Evolutionary conservation across 495 filamentous ascomycete genomes (phyloP).

Genomic region (Tuber indicum): DNA sequence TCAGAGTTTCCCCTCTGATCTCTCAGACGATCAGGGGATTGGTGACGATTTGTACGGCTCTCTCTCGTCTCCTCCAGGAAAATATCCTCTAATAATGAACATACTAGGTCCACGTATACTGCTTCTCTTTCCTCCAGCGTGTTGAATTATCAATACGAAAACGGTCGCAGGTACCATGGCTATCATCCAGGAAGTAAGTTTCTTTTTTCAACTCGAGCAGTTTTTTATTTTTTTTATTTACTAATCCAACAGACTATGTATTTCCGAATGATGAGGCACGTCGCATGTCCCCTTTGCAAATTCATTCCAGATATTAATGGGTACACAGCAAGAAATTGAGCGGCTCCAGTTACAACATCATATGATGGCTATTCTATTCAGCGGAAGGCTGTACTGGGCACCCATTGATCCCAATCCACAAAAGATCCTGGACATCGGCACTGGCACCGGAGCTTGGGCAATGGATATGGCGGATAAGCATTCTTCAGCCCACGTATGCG

Average conservation of each 20-base stretch:
- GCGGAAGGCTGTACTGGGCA: slow-evolving; percentile 52
- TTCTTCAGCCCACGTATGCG: slow-evolving; percentile 42
- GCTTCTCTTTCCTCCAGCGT: slow-evolving; percentile 15
- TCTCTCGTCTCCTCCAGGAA: background rate
- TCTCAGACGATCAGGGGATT: slow-evolving; percentile 7
- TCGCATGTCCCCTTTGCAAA: background rate
- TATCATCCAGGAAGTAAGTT: slow-evolving; percentile 48
- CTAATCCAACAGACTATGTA: slow-evolving; percentile 11
- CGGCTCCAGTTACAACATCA: slow-evolving; percentile 46
- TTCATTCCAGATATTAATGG: background rate
- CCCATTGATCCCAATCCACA: slow-evolving; percentile 49
- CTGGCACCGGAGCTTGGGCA: slow-evolving; percentile 58
- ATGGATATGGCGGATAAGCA: slow-evolving; percentile 45
- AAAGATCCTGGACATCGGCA: slow-evolving; percentile 55
- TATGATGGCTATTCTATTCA: slow-evolving; percentile 49
- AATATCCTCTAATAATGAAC: background rate
- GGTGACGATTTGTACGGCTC: slow-evolving; percentile 11
- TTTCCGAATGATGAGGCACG: slow-evolving; percentile 24
- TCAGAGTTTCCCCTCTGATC: background rate
- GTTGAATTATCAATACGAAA: slow-evolving; percentile 20
- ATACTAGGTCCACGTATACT: slow-evolving; percentile 12
- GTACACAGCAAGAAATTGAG: slow-evolving; percentile 9
- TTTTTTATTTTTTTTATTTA: background rate
- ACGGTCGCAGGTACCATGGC: slow-evolving; percentile 53
- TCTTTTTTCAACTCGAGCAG: background rate